A percentile compares a stretch with the other conserved stretches of the same genome.
Conservation (phyloP, 495 filamentous ascomycete species). For the Bryoglossum gracile region DNA sequence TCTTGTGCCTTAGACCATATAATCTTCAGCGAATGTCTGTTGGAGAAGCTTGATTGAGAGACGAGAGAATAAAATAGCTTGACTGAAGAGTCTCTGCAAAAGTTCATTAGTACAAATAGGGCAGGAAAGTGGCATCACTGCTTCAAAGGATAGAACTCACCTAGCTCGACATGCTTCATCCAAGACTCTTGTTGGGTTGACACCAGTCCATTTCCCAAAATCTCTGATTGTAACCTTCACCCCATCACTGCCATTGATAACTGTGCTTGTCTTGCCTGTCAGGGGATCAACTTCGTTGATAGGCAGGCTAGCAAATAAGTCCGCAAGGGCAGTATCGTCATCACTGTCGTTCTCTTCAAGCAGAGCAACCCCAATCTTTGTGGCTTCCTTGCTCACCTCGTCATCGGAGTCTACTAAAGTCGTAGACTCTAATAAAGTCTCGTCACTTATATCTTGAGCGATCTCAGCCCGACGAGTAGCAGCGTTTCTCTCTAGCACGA, state of each 20-base stretch:
- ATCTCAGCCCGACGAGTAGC: constrained; percentile 26
- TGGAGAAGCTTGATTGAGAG: constrained; percentile 64
- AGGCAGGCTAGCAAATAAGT: constrained; percentile 65
- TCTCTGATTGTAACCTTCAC: constrained; percentile 57
- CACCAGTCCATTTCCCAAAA: constrained; percentile 73
- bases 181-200: constrained; percentile 63
- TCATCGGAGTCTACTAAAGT: constrained; percentile 32
- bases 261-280: constrained; percentile 44
- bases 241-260: constrained; percentile 43
- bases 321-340: constrained; percentile 42
- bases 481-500: constrained; percentile 56
- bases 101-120: constrained; percentile 18
- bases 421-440: constrained; percentile 21
- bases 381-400: constrained; percentile 41
- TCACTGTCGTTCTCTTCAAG: constrained; percentile 46
- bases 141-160: constrained; percentile 41
- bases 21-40: constrained; percentile 65
- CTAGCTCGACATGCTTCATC: constrained; percentile 84
- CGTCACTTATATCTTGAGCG: constrained; percentile 25
- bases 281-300: constrained; percentile 46
- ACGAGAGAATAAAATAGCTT: constrained; percentile 58
- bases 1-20: constrained; percentile 76
- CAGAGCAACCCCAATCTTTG: constrained; percentile 42
- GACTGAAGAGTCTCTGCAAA: constrained; percentile 54
- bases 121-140: neutral